These are phyloP conservation scores for Keithomyces neogunnii DNA, from an alignment of 2,329 filamentous ascomycete species.

Conservation along the genomic window DNA sequence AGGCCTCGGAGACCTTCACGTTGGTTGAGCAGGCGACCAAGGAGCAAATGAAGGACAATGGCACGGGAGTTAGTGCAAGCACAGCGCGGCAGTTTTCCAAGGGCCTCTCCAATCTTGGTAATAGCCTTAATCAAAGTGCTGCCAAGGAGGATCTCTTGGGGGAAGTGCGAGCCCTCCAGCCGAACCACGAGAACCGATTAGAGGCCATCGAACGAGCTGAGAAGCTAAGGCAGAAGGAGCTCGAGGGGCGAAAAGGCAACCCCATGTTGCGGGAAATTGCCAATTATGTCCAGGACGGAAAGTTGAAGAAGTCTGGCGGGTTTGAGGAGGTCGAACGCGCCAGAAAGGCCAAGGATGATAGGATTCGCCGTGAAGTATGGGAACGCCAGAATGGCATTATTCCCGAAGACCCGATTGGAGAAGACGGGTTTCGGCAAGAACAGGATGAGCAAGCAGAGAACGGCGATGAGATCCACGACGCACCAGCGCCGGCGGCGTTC, in stretches of 20 bases:
- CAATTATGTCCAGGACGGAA: slow-evolving; percentile 79
- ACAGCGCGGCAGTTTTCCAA: slow-evolving; percentile 49
- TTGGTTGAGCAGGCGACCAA: slow-evolving; percentile 98
- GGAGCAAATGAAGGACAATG: slow-evolving; percentile 78
- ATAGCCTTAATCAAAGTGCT: slow-evolving; percentile 59
- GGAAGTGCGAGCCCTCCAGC: slow-evolving; percentile 86
- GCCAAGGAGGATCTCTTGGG: slow-evolving; percentile 89
- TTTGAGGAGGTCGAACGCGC: slow-evolving; percentile 88
- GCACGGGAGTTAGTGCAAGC: slow-evolving; percentile 39
- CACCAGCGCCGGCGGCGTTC: slow-evolving; percentile 1
- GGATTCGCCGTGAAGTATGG: slow-evolving; percentile 72
- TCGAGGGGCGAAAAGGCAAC: slow-evolving; percentile 67
- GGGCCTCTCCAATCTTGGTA: slow-evolving; percentile 44
- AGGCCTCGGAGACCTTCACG: slow-evolving; percentile 86
- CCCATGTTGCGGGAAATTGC: slow-evolving; percentile 77
- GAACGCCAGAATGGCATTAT: slow-evolving; percentile 53
- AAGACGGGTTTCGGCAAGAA: slow-evolving; percentile 21
- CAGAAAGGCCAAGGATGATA: slow-evolving; percentile 77
- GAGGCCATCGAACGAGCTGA: slow-evolving; percentile 98
- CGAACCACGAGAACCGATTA: slow-evolving; percentile 86
- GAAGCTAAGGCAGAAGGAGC: slow-evolving; percentile 79
- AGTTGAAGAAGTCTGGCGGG: slow-evolving; percentile 91
- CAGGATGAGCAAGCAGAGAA: slow-evolving; percentile 11
- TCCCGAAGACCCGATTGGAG: slow-evolving; percentile 33
- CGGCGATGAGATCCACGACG: slow-evolving; percentile 10